These are phyloP conservation scores for Sordaria brevicollis DNA, from an alignment of 495 filamentous ascomycete genomes.

Conservation along the genomic window DNA sequence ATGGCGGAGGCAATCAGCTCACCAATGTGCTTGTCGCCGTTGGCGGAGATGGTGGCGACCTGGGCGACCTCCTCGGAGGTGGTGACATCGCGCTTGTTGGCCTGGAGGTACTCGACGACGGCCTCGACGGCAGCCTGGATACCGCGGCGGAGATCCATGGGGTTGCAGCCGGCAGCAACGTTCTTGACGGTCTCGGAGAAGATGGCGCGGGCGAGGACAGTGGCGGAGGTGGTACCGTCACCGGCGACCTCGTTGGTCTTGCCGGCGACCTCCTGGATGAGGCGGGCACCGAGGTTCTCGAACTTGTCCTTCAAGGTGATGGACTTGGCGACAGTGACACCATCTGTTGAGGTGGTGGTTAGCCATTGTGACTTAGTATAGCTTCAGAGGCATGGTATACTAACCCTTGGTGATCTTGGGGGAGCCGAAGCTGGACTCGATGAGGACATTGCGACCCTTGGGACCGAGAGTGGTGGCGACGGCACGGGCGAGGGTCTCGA, in stretches of 20 bases:
- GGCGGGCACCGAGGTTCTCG: slow-evolving; percentile 94
- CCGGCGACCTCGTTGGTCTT: slow-evolving; percentile 99
- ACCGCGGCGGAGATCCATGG: slow-evolving; percentile 94
- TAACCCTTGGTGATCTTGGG: slow-evolving; percentile 99
- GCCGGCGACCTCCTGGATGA: slow-evolving; percentile 94
- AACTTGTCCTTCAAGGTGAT: slow-evolving; percentile 97
- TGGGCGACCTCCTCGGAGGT: slow-evolving; percentile 95
- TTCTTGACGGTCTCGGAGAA: slow-evolving; percentile 99
- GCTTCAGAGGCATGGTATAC: slow-evolving; percentile 7
- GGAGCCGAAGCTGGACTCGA: slow-evolving; percentile 94
- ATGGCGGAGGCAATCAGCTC: slow-evolving; percentile 94
- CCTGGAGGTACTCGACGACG: slow-evolving; percentile 84
- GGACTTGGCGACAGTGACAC: slow-evolving; percentile 88
- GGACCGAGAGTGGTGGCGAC: slow-evolving; percentile 94
- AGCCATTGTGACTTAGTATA: background rate
- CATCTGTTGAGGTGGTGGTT: slow-evolving; percentile 46
- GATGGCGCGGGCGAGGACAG: slow-evolving; percentile 93
- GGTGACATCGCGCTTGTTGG: slow-evolving; percentile 93
- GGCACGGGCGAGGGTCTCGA: slow-evolving; percentile 92
- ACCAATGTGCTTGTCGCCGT: slow-evolving; percentile 93
- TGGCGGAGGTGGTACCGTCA: slow-evolving; percentile 97
- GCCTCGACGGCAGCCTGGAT: slow-evolving; percentile 94
- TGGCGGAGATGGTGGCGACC: slow-evolving; percentile 95
- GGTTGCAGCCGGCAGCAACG: slow-evolving; percentile 97
- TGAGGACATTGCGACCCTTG: slow-evolving; percentile 96